phyloP scores from a whole-genome alignment of 441 rosid genomes.

The Hura crepitans region DNA sequence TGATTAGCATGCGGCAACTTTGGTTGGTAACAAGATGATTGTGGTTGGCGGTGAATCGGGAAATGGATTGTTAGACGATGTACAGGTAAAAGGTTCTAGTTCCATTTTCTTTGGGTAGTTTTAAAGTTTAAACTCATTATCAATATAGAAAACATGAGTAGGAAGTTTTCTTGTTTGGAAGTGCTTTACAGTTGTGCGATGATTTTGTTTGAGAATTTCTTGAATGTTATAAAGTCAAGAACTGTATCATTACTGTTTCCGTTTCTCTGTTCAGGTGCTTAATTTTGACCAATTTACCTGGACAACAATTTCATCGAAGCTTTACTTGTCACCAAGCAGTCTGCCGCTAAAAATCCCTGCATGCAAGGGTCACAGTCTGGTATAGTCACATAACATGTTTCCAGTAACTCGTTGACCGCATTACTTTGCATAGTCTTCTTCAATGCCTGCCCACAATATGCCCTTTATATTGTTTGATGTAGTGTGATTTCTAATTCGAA shows the following conservation, averaged over 20 bases:
- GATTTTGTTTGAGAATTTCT: constrained; percentile 6
- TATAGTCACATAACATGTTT: constrained; percentile 26
- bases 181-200: not conserved
- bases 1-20: constrained; percentile 83
- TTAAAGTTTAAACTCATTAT: not conserved
- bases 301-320: constrained; percentile 81
- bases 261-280: constrained; percentile 54
- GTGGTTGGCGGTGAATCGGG: constrained; percentile 95
- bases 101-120: not conserved
- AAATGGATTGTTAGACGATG: constrained; percentile 82
- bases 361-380: constrained; percentile 97
- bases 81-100: constrained; percentile 54
- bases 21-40: constrained; percentile 91
- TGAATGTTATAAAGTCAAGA: not conserved
- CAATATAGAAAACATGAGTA: not conserved
- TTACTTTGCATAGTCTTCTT: not conserved
- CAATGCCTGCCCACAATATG: not conserved
- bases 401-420: not conserved
- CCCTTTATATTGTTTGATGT: not conserved
- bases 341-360: constrained; percentile 91
- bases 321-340: constrained; percentile 88
- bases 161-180: not conserved
- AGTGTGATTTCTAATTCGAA: not conserved
- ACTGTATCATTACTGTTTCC: constrained; percentile 15
- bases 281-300: constrained; percentile 76